These are phyloP conservation scores for Odontarrhena argentea DNA, from an alignment of 345 rosid genomes.

Conservation along the genomic window DNA sequence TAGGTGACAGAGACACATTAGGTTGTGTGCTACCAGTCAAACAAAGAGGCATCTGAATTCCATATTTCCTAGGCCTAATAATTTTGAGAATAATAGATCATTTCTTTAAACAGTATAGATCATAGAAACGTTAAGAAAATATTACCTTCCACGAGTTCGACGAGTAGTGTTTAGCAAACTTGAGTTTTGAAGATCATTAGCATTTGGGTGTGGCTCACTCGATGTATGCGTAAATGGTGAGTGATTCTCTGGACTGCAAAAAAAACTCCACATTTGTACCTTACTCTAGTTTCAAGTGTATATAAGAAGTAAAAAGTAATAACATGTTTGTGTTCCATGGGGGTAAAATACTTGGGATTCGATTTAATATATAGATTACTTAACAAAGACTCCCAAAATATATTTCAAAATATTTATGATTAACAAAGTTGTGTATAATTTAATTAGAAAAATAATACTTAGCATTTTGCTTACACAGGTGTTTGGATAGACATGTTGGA, in stretches of 20 bases:
- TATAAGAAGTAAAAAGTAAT: not conserved
- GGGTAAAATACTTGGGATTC: conserved; percentile 9
- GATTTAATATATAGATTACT: conserved; percentile 9
- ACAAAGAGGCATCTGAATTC: conserved; percentile 1
- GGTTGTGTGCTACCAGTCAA: not conserved
- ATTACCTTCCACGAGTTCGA: conserved; percentile 33
- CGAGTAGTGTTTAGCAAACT: conserved; percentile 5
- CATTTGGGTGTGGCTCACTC: conserved; percentile 7
- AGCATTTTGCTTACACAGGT: conserved; percentile 21
- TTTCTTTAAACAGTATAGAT: not conserved
- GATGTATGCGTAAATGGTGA: conserved; percentile 5
- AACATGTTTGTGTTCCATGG: not conserved
- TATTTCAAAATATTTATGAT: not conserved
- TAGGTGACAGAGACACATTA: conserved; percentile 5
- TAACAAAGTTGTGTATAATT: not conserved
- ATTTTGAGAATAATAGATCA: conserved; percentile 13
- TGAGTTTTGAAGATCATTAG: conserved; percentile 24
- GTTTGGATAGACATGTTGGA: conserved; percentile 7
- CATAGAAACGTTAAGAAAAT: not conserved
- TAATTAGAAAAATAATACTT: not conserved
- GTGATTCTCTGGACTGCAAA: conserved; percentile 15
- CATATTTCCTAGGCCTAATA: conserved; percentile 21
- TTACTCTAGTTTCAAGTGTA: not conserved
- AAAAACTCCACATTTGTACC: not conserved
- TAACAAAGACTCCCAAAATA: not conserved